Percentiles rank a stretch among this genome's conserved stretches.
Evolutionary conservation across 768 basidiomycete genomes (phyloP).

Genomic region (Dioszegia crocea): DNA sequence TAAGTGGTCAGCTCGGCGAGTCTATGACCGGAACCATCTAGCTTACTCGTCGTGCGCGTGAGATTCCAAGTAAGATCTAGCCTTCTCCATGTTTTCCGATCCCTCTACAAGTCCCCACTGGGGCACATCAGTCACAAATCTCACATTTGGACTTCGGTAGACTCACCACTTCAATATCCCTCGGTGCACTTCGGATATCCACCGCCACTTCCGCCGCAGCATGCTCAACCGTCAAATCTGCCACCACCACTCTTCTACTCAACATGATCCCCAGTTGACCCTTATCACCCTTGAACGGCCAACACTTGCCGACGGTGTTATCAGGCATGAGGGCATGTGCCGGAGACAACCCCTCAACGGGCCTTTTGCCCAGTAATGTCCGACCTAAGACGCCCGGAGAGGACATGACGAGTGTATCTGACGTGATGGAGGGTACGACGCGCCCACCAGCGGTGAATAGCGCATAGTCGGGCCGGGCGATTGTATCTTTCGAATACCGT

Average conservation of each 20-base stretch:
- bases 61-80: conserved; percentile 54
- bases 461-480: conserved; percentile 80
- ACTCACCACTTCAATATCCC: conserved; percentile 69
- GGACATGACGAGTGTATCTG: conserved; percentile 66
- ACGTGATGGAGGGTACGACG: conserved; percentile 77
- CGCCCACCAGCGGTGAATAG: conserved; percentile 74
- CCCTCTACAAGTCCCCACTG: conserved; percentile 81
- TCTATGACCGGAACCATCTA: background rate
- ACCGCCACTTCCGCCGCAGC: conserved; percentile 74
- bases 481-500: conserved; percentile 67
- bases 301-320: conserved; percentile 76
- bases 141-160: background rate
- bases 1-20: background rate
- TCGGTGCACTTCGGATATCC: conserved; percentile 75
- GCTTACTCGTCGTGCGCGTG: conserved; percentile 14
- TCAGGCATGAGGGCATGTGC: conserved; percentile 85
- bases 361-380: conserved; percentile 53
- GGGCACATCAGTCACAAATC: background rate
- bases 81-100: conserved; percentile 62
- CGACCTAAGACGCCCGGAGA: conserved; percentile 52
- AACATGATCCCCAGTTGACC: conserved; percentile 83
- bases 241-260: conserved; percentile 59
- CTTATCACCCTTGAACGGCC: conserved; percentile 75
- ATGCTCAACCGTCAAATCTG: conserved; percentile 80
- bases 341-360: conserved; percentile 68